phyloP scores from a whole-genome alignment of 2,329 filamentous ascomycete species.

The Golovinomyces cichoracearum region DNA sequence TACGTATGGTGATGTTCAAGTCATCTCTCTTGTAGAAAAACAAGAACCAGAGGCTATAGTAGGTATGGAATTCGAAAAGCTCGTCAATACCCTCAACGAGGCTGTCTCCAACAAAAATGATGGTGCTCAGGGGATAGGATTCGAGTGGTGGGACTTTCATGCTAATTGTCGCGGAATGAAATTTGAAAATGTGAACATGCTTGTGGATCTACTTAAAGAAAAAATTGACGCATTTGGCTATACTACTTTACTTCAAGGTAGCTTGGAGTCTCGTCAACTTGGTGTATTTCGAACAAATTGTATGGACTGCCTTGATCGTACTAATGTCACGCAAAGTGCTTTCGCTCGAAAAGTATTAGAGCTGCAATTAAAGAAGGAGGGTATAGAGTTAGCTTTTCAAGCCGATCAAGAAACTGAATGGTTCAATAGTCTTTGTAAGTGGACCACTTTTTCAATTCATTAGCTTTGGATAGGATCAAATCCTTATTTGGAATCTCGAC shows the following conservation, averaged over 20 bases:
- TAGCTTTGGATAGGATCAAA: background rate
- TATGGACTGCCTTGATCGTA: slow-evolving; percentile 93
- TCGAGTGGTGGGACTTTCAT: slow-evolving; percentile 98
- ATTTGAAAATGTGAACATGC: slow-evolving; percentile 72
- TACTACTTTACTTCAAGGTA: slow-evolving; percentile 29
- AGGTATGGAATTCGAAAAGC: slow-evolving; percentile 49
- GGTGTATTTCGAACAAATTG: slow-evolving; percentile 86
- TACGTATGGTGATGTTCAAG: slow-evolving; percentile 52
- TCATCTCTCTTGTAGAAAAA: slow-evolving; percentile 70
- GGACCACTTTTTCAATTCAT: background rate
- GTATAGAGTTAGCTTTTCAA: slow-evolving; percentile 49
- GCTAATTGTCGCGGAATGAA: slow-evolving; percentile 83
- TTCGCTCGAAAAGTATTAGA: slow-evolving; percentile 67
- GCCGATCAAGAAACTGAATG: slow-evolving; percentile 48
- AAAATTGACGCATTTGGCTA: slow-evolving; percentile 48
- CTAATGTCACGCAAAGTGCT: slow-evolving; percentile 85
- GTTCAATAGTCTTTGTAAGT: slow-evolving; percentile 60
- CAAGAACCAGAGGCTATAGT: slow-evolving; percentile 58
- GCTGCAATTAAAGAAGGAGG: slow-evolving; percentile 47
- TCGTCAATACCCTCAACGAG: slow-evolving; percentile 40
- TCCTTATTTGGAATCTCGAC: background rate
- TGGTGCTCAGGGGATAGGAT: slow-evolving; percentile 22
- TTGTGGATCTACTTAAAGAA: slow-evolving; percentile 43
- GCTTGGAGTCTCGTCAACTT: slow-evolving; percentile 27
- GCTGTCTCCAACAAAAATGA: slow-evolving; percentile 23